These are phyloP conservation scores for Croton laevigatus DNA, from an alignment of 441 rosid genomes.

Conservation along the genomic window DNA sequence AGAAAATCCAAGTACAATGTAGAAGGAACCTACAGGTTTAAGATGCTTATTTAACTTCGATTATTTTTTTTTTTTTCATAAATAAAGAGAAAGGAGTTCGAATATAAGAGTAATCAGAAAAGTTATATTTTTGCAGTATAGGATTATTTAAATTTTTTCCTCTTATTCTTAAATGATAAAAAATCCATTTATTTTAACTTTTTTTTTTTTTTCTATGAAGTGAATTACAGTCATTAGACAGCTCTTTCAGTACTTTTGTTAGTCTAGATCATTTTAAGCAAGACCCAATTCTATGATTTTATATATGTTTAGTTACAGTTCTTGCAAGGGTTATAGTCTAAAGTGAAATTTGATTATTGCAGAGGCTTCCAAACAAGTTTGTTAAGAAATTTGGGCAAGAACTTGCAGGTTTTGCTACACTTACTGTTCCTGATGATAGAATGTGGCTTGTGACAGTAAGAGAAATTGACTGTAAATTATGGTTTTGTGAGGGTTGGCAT, in stretches of 20 bases:
- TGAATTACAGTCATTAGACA: not conserved
- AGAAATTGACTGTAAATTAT: constrained; percentile 60
- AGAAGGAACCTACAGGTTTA: not conserved
- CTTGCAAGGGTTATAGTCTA: not conserved
- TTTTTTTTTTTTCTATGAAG: not conserved
- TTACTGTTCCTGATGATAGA: constrained; percentile 78
- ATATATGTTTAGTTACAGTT: not conserved
- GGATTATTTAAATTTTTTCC: no score
- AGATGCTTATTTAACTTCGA: not conserved
- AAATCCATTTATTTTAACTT: no score
- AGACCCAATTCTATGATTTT: not conserved
- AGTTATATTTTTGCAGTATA: no score
- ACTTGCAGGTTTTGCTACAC: constrained; percentile 58
- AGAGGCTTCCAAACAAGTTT: constrained; percentile 90
- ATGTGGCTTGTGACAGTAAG: constrained; percentile 68
- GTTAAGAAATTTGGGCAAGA: constrained; percentile 73
- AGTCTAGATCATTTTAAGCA: not conserved
- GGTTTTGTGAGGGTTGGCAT: constrained; percentile 89
- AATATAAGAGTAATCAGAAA: no score
- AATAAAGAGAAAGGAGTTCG: no score
- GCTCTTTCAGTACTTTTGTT: not conserved
- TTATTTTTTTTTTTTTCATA: not conserved
- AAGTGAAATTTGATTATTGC: constrained; percentile 32
- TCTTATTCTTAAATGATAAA: no score
- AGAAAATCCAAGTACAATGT: not conserved